A percentile compares a stretch with the other conserved stretches of the same genome.
phyloP scores from a whole-genome alignment of 2,329 filamentous ascomycete species.

The Microcyclosporella mali region DNA sequence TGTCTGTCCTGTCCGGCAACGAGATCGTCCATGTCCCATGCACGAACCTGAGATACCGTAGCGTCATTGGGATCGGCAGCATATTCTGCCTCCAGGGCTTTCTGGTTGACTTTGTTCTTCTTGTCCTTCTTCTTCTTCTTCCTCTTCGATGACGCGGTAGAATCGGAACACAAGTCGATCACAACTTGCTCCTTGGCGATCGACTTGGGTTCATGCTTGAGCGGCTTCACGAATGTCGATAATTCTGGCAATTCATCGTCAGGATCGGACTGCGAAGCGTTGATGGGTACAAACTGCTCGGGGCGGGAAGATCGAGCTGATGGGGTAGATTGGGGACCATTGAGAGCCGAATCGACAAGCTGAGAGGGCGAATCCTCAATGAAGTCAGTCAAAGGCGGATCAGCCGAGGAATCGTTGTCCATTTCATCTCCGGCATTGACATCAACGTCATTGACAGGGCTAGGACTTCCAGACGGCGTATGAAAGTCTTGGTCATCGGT shows the following conservation, averaged over 20 bases:
- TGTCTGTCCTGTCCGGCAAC: constrained; percentile 31
- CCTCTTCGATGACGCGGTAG: not conserved
- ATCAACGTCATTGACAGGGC: not conserved
- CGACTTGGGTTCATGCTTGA: constrained; percentile 2
- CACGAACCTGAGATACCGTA: constrained; percentile 8
- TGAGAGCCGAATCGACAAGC: too few relatives aligned
- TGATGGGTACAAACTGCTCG: too few relatives aligned
- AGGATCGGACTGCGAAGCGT: not conserved
- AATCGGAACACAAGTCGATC: constrained; percentile 18
- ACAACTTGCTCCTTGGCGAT: not conserved
- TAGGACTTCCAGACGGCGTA: constrained; percentile 8
- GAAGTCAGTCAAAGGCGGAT: constrained; percentile 2
- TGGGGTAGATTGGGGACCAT: too few relatives aligned
- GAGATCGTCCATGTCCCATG: constrained; percentile 14
- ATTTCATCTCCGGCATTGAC: constrained; percentile 10
- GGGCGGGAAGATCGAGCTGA: too few relatives aligned
- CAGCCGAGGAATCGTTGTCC: constrained; percentile 1
- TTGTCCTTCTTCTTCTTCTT: not conserved
- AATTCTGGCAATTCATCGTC: too few relatives aligned
- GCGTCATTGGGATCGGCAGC: constrained; percentile 8
- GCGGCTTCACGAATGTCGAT: not conserved
- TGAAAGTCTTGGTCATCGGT: constrained; percentile 17
- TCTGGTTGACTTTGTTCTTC: constrained; percentile 1
- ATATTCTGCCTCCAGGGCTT: not conserved
- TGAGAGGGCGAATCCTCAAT: constrained; percentile 1